Evolutionary conservation across 116 monocot genomes (phyloP).

Genomic region (Posidonia oceanica): DNA sequence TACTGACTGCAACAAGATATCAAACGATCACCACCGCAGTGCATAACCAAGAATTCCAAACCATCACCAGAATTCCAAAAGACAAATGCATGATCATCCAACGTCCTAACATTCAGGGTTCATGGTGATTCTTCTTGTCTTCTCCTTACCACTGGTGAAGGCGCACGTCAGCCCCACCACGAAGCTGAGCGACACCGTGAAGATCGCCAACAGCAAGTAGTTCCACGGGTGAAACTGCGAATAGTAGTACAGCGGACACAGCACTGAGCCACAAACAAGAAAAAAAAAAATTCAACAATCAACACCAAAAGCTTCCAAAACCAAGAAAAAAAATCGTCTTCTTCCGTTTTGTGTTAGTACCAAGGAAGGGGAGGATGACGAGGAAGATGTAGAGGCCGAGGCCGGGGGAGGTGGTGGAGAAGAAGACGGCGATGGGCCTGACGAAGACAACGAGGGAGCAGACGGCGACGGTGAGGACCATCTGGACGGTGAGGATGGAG

Average conservation of each 20-base stretch:
- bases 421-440: constrained; percentile 47
- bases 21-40: too few species aligned
- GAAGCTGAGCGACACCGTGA: constrained; percentile 55
- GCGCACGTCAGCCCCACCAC: constrained; percentile 65
- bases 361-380: constrained; percentile 34
- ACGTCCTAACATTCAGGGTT: neutral
- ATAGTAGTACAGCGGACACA: constrained; percentile 47
- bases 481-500: constrained; percentile 47
- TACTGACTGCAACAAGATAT: too few species aligned
- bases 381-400: constrained; percentile 42
- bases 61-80: neutral
- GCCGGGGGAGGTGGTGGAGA: constrained; percentile 30
- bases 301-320: neutral
- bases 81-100: neutral
- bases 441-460: constrained; percentile 39
- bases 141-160: constrained; percentile 49
- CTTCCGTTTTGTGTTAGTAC: constrained; percentile 5
- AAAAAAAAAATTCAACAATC: neutral
- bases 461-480: constrained; percentile 47
- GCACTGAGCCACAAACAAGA: constrained; percentile 19
- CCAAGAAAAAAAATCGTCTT: neutral
- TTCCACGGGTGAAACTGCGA: constrained; percentile 55
- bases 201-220: constrained; percentile 43
- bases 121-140: neutral
- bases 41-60: too few species aligned